Base-by-base conservation (phyloP, 208 protist species). In the Wallacemonas sp. region DNA sequence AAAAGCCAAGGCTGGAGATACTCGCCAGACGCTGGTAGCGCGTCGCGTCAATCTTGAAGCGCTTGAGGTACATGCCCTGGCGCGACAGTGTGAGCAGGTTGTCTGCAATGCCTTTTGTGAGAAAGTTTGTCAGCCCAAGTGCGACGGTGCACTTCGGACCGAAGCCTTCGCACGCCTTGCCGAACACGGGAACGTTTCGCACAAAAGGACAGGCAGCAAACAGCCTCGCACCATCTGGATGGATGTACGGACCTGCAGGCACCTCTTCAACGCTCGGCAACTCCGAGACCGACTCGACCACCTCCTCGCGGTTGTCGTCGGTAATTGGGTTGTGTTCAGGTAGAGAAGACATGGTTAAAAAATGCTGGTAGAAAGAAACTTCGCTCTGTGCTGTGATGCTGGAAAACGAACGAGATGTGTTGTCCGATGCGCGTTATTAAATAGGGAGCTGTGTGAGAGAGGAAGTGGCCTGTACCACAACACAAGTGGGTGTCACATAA, bases 71-170 rank as follows among this genome's bases (percentile, higher is more conserved):
- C 67, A 79, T 63, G 10, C 60, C 34, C 15, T 63, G 46, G 13
- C 41, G 52, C 1, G 62, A 63, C 13, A 50, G 12, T 6, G 58
- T 39, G 30, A 79, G 38, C 34, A 74, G 32, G 42, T 74, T 66
- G 33, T 69, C 57, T 19, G 63, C 32, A 2, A 79, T 30, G 48
- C 73, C 73, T 29, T 79, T 79, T 54, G 45, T 63, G 21, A 79
- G 44, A 29, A 79, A 79, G 55, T 74, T 73, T 26, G 63, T 63
- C 34, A 74, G 26, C n/a, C 53, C 67, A 19, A 79, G 45, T 8
- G 71, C 64, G 2, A 64, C 13, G 2, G 62, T 64, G 26, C 59
- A 58, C 21, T 72, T 72, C 10, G 66, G 71, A 21, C 66, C 71
- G 27, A 66, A 78, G 30, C 66, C 66, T 42, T 78, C 65, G 44